Evolutionary conservation across 106 monocot species (phyloP), one percentile per base, ranked within the genome.

Genomic region (Allium fistulosum): DNA sequence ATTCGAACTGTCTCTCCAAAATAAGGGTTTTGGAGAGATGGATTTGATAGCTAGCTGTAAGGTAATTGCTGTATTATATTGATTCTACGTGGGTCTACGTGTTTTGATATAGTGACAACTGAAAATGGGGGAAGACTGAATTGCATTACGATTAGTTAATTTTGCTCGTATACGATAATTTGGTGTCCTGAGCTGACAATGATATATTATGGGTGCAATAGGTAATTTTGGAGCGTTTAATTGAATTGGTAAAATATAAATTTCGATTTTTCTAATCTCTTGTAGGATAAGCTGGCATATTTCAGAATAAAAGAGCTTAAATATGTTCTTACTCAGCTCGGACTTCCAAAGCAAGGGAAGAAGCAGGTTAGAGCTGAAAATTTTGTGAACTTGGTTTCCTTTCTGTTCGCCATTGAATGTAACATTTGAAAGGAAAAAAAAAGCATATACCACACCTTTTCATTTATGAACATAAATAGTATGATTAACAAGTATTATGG

Each of bases 231-330:
- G 61, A 7, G 45, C 6, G 26, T 14, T 60, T 60, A 22, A 18
- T 4, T 26, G 27, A 10, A 17, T 18, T 14, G 12, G 8, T 58
- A n/a, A n/a, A 6, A 15, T 58, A 64, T 64, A 64, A 7, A 48
- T 64, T 14, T 64, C 48, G 16, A 48, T n/a, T 64, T 64, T 48
- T 64, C 37, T 48, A 48, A 63, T 6, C 48, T n/a, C 46, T 16
- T 47, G 16, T 51, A 90, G 87, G 82, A 76, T 2, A 94, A 90
- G 58, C 48, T 94, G 65, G 47, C 66, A 10, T 58, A 76, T 17
- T 94, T 94, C 66, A 81, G 94, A 69, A 84, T 94, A 63, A 94
- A 84, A 75, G 94, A 94, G 74, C 84, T 94, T 47, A 94, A 90
- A 70, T 89, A 94, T 84, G 87, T 94, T 56, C 69, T 94, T 17